Base-by-base conservation (phyloP, 176 grass and related monocot genomes). In the Panicum miliaceum region DNA sequence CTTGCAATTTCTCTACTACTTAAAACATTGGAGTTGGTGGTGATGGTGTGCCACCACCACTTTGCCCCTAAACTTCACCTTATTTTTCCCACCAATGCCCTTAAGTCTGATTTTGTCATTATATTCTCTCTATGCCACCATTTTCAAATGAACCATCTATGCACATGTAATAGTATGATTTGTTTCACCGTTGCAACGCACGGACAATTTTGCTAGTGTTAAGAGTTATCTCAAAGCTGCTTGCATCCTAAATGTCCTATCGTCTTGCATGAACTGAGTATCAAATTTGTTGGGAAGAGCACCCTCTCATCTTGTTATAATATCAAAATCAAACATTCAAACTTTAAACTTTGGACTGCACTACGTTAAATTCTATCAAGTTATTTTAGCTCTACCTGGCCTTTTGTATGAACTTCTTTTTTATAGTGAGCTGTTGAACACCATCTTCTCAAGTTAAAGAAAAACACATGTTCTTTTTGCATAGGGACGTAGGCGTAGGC, bases 371-470 rank as follows among this genome's bases (percentile, higher is more conserved):
- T 77, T 80, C 22, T 71, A 52, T 53, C 45, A 66, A 64, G 20
- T 60, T 87, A 29, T 72, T 82, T 47, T 78, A 45, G 56, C 13
- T 83, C 19, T 71, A 32, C 60, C 6, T 64, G 45, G 3, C 34
- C 79, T 83, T 42, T 23, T 62, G 5, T 68, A 76, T 20, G 5
- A 59, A 23, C 1, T 13, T 41, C n/a, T 32, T 18, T 67, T 68
- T 68, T 64, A 19, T 34, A 52, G 46, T 23, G 19, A 66, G 58
- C 29, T 15, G 13, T 45, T 16, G 2, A 9, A 22, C 6, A 20
- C 25, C 25, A 77, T 19, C 40, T 77, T 77, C 50, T 73, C 4
- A 65, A 81, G 12, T 74, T 50, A 73, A 26, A 86, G 37, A 76
- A 68, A 71, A 62, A 45, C 16, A 43, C 36, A 41, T 81, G 68